Evolutionary conservation across 257 asterid species (phyloP).

Genomic region (Euphrasia confusa): DNA sequence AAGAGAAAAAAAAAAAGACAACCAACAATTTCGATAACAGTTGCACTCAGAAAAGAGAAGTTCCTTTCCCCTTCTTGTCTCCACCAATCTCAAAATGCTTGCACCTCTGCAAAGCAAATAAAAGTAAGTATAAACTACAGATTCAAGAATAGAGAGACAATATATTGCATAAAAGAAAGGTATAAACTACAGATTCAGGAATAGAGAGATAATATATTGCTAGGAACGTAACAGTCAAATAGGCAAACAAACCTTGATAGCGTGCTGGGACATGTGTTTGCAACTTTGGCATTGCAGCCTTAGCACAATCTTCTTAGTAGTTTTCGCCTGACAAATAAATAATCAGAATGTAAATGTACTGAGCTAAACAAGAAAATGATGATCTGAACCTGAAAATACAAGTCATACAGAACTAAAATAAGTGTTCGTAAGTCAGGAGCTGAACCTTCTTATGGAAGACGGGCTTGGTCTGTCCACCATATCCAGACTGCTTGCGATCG

Average conservation of each 20-base stretch:
- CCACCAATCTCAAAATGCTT: conserved; percentile 45
- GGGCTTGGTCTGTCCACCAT: conserved; percentile 47
- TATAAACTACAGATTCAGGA: neutral
- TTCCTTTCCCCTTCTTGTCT: conserved; percentile 45
- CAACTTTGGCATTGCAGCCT: conserved; percentile 47
- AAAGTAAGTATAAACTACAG: neutral
- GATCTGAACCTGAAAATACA: too few species aligned
- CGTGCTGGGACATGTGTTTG: conserved; percentile 42
- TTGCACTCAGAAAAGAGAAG: conserved; percentile 30
- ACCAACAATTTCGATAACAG: too few species aligned
- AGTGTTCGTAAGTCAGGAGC: neutral
- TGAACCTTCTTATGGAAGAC: conserved; percentile 47
- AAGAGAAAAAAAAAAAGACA: too few species aligned
- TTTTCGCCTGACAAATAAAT: conserved; percentile 33
- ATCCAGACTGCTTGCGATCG: conserved; percentile 45
- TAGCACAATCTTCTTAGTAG: conserved; percentile 44
- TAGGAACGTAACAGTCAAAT: neutral
- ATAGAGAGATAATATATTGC: neutral
- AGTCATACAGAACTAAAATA: too few species aligned
- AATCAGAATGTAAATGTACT: neutral
- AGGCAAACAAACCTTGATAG: conserved; percentile 32
- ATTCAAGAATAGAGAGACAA: neutral
- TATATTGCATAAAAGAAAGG: neutral
- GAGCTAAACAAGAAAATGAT: neutral
- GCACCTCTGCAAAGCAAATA: conserved; percentile 34